Conservation (phyloP, 805 yeast genomes). For the Candida wancherniae region DNA sequence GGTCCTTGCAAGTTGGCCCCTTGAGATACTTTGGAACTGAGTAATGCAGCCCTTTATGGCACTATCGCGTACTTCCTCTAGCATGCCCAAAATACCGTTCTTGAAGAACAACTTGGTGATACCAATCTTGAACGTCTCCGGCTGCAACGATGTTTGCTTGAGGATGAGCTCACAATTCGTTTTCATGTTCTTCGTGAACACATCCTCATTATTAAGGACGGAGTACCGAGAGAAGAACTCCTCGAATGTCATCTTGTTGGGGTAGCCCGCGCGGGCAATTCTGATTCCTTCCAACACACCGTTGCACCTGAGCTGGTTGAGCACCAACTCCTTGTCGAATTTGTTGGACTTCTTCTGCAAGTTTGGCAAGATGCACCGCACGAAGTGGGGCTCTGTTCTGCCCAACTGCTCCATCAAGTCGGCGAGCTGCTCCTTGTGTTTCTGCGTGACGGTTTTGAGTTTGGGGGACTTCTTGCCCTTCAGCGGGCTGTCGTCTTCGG, state of each 20-base stretch:
- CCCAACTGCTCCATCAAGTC: slow-evolving; percentile 68
- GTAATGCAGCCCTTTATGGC: slow-evolving; percentile 53
- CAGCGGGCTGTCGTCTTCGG: slow-evolving; percentile 18
- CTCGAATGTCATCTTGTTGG: slow-evolving; percentile 80
- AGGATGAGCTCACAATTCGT: slow-evolving; percentile 67
- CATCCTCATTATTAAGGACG: slow-evolving; percentile 50
- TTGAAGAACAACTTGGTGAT: slow-evolving; percentile 70
- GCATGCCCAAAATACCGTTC: slow-evolving; percentile 69
- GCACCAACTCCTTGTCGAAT: slow-evolving; percentile 71
- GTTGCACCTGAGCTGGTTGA: slow-evolving; percentile 89
- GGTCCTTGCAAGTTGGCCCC: slow-evolving; percentile 61
- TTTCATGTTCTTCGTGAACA: slow-evolving; percentile 46
- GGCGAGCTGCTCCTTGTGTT: slow-evolving; percentile 80
- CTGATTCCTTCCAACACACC: slow-evolving; percentile 98
- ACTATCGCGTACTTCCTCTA: slow-evolving; percentile 73
- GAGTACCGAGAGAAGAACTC: slow-evolving; percentile 75
- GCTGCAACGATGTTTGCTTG: slow-evolving; percentile 56
- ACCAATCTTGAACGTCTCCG: slow-evolving; percentile 60
- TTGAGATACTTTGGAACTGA: slow-evolving; percentile 55
- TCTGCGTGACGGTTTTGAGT: slow-evolving; percentile 69
- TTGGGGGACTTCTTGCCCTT: slow-evolving; percentile 14
- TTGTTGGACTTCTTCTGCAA: slow-evolving; percentile 61
- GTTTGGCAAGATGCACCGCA: slow-evolving; percentile 92
- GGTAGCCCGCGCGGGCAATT: slow-evolving; percentile 95
- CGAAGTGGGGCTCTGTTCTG: slow-evolving; percentile 91